Evolutionary conservation across 2,329 filamentous ascomycete species (phyloP).

Genomic region (Colletotrichum caudatum): DNA sequence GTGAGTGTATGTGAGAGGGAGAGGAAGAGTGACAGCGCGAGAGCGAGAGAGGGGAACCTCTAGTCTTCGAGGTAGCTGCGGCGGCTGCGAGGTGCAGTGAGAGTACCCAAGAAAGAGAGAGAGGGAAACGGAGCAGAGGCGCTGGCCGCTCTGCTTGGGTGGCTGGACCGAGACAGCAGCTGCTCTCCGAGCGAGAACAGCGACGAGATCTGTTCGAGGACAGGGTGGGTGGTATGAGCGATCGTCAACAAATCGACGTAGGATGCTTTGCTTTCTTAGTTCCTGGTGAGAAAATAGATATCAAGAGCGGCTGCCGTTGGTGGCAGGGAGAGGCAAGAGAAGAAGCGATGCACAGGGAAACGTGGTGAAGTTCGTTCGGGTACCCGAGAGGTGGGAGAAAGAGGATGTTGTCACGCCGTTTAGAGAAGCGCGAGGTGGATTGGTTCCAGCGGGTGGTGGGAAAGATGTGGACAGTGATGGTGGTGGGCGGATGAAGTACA

Average conservation of each 20-base stretch:
- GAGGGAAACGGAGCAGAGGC: conserved; percentile 20
- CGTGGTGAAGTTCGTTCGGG: conserved; percentile 30
- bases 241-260: not conserved
- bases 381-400: conserved; percentile 30
- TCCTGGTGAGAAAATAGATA: not conserved
- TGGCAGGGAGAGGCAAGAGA: conserved; percentile 13
- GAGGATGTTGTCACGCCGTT: conserved; percentile 38
- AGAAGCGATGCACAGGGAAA: conserved; percentile 13
- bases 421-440: conserved; percentile 35
- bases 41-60: not conserved
- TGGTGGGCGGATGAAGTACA: conserved; percentile 9
- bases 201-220: conserved; percentile 13
- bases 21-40: not conserved
- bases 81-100: conserved; percentile 8
- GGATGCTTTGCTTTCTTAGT: not conserved
- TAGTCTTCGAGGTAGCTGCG: conserved; percentile 9
- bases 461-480: conserved; percentile 22
- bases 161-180: conserved; percentile 16
- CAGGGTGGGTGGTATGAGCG: not conserved
- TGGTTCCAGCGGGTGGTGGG: conserved; percentile 29
- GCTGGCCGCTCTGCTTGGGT: conserved; percentile 13
- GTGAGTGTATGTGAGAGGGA: not conserved
- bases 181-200: conserved; percentile 1
- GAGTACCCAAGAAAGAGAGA: conserved; percentile 1
- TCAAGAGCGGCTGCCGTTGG: conserved; percentile 23